Evolutionary conservation across 805 yeast species (phyloP), one percentile per base, ranked within the genome.

Genomic region (Myxozyma neotropica): DNA sequence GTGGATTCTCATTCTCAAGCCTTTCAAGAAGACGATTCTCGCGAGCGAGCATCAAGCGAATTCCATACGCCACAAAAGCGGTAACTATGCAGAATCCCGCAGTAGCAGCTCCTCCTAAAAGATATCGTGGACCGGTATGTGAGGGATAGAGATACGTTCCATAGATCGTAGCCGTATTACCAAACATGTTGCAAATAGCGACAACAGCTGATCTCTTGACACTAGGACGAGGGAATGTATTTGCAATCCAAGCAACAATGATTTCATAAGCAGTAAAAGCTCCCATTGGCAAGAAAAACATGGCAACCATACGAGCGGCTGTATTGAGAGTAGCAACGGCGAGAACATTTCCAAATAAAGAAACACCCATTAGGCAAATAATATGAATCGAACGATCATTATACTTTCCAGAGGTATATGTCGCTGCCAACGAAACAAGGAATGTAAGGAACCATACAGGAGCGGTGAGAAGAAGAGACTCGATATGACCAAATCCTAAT

Each of bases 371-470:
- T 19, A 56, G 50, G 29, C 10, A 8, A 7, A 55, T 26, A 19
- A 59, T 56, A 15, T 59, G 63, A 24, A 46, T 49, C 21, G 63
- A 60, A 2, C 63, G 63, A 42, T 53, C 66, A 19, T 51, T 35
- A 31, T 17, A 42, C 7, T 39, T 21, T 12, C 65, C 67, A 4
- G 67, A 63, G 7, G 63, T 55, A 49, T 58, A 56, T 12, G 67
- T 61, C 27, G 42, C 65, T 7, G 80, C 48, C 66, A 77, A 81
- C 0, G 86, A 81, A 6, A 77, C 72, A 15, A 80, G 69, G 12
- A 81, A 85, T 0, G 85, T 83, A 54, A 80, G 65, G 53, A 80
- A 70, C 69, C 83, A 83, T 10, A 85, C 85, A n/a, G 86, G 87
- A 26, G 83, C 85, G 12, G 86, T 81, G 58, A 83, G 73, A 65